Conservation (phyloP, 2,329 filamentous ascomycete species). For the Coniochaeta pulveracea region DNA sequence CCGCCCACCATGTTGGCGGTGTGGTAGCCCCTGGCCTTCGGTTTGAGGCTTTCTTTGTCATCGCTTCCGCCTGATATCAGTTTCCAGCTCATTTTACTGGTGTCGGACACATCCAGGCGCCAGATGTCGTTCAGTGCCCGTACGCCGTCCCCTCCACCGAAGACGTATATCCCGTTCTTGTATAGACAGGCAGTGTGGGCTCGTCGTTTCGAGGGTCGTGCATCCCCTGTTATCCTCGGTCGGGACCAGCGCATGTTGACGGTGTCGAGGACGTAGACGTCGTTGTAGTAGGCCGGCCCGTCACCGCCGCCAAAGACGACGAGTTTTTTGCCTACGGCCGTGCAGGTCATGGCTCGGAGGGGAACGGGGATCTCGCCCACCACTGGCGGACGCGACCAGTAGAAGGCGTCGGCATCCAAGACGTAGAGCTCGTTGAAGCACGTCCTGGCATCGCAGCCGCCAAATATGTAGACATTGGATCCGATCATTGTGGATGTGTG, state of each 20-base stretch:
- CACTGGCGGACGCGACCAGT: conserved; percentile 56
- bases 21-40: conserved; percentile 58
- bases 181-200: conserved; percentile 63
- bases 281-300: conserved; percentile 60
- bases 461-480: conserved; percentile 57
- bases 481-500: conserved; percentile 57
- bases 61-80: conserved; percentile 36
- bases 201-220: conserved; percentile 46
- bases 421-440: conserved; percentile 63
- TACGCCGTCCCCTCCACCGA: conserved; percentile 60
- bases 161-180: conserved; percentile 61
- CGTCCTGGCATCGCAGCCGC: conserved; percentile 53
- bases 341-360: conserved; percentile 61
- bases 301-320: conserved; percentile 61
- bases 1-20: conserved; percentile 63
- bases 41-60: conserved; percentile 27
- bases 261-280: conserved; percentile 62
- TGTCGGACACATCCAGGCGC: conserved; percentile 58
- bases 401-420: conserved; percentile 57
- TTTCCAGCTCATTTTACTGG: conserved; percentile 58
- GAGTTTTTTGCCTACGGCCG: conserved; percentile 58
- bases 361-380: conserved; percentile 54
- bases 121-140: conserved; percentile 60
- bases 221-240: conserved; percentile 47
- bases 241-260: conserved; percentile 56